Evolutionary conservation across 495 filamentous ascomycete species (phyloP).

Genomic region (Bacidia gigantensis): DNA sequence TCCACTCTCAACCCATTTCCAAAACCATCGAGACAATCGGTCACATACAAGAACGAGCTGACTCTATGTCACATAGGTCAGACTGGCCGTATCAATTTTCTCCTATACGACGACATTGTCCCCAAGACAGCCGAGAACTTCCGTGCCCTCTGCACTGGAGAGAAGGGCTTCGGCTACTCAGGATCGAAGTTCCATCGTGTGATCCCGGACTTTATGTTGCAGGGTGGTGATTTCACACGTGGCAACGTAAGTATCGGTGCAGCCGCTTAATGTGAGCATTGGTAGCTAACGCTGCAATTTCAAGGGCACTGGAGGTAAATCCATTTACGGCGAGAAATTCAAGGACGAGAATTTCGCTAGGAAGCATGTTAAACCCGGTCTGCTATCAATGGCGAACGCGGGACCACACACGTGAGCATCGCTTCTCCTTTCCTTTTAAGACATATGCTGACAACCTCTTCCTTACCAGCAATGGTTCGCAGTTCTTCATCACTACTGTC

Average conservation of each 20-base stretch:
- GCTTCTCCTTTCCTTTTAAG: background rate
- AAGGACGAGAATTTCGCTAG: slow-evolving; percentile 85
- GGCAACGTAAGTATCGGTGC: slow-evolving; percentile 58
- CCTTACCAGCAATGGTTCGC: slow-evolving; percentile 69
- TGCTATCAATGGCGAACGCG: slow-evolving; percentile 95
- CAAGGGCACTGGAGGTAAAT: slow-evolving; percentile 79
- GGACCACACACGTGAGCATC: slow-evolving; percentile 62
- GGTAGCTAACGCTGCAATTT: background rate
- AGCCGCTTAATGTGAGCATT: background rate
- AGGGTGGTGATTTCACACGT: slow-evolving; percentile 95
- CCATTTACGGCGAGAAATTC: slow-evolving; percentile 96
- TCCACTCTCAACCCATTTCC: no score
- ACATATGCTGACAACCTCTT: slow-evolving; percentile 10
- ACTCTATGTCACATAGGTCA: no score
- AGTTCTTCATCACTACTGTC: slow-evolving; percentile 98
- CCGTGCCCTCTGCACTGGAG: slow-evolving; percentile 83
- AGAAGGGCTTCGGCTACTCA: slow-evolving; percentile 83
- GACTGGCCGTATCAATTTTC: slow-evolving; percentile 73
- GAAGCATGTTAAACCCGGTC: slow-evolving; percentile 76
- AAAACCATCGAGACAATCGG: no score
- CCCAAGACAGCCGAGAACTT: slow-evolving; percentile 96
- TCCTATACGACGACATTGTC: slow-evolving; percentile 72
- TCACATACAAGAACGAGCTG: no score
- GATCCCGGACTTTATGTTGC: slow-evolving; percentile 98
- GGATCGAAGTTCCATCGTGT: slow-evolving; percentile 87